Percentiles rank a stretch among this genome's conserved stretches.
These are phyloP conservation scores for Coprinellus aureogranulatus DNA, from an alignment of 768 basidiomycete genomes.

Conservation along the genomic window DNA sequence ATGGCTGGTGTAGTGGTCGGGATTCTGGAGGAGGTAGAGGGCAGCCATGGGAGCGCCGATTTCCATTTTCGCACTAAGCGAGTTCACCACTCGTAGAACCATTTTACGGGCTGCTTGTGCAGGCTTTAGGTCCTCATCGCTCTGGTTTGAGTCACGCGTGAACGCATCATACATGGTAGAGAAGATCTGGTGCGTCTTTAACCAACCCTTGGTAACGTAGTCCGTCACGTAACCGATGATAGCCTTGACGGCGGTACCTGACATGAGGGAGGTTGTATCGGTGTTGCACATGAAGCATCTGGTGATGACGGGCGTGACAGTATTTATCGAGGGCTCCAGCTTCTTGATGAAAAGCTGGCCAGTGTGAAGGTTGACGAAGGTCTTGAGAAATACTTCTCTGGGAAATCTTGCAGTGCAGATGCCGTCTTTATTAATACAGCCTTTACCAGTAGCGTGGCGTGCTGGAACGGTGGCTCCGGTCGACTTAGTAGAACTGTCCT, in stretches of 20 bases:
- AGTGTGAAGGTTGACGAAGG: neutral
- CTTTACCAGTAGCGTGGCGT: neutral
- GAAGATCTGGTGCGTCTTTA: conserved; percentile 31
- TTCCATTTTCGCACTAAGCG: neutral
- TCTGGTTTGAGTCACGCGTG: conserved; percentile 5
- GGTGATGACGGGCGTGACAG: conserved; percentile 12
- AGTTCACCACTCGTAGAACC: neutral
- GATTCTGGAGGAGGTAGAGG: neutral
- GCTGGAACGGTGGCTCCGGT: neutral
- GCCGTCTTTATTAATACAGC: neutral
- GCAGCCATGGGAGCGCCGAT: neutral
- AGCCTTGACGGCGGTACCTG: conserved; percentile 35
- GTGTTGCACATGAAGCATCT: conserved; percentile 30
- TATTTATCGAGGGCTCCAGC: neutral
- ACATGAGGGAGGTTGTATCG: conserved; percentile 29
- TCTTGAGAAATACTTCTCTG: neutral
- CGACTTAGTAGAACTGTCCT: neutral
- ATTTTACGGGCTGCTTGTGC: neutral
- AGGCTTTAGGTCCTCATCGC: neutral
- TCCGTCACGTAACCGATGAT: conserved; percentile 32
- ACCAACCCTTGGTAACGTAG: conserved; percentile 24
- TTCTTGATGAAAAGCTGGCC: neutral
- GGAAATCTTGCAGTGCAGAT: neutral
- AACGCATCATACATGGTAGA: conserved; percentile 14
- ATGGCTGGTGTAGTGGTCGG: neutral